These are phyloP conservation scores for Colletotrichum liriopes DNA, from an alignment of 2,329 filamentous ascomycete genomes.

Conservation along the genomic window DNA sequence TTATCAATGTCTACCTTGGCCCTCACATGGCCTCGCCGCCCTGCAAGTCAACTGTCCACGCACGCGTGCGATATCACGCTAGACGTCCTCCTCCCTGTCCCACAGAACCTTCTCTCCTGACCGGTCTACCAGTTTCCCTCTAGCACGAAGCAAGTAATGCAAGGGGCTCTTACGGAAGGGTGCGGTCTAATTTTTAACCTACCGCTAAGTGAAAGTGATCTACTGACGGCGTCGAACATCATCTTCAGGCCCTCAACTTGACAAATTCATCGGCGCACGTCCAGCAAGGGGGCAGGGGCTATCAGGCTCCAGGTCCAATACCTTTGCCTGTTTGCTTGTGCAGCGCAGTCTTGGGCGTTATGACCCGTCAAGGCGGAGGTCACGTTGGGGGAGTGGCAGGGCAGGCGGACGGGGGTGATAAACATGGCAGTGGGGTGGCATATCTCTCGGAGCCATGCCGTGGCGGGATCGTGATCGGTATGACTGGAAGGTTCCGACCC, in stretches of 20 bases:
- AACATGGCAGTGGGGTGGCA: background rate
- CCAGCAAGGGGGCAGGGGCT: background rate
- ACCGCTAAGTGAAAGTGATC: background rate
- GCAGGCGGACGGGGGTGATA: no score
- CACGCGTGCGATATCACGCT: background rate
- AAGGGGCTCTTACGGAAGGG: background rate
- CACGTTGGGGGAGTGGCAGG: background rate
- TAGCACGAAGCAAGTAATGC: background rate
- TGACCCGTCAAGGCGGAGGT: background rate
- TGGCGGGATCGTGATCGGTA: background rate
- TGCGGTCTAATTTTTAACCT: background rate
- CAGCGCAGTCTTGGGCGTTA: background rate
- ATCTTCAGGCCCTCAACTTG: background rate
- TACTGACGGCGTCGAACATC: conserved; percentile 11
- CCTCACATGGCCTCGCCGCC: background rate
- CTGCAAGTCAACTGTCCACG: background rate
- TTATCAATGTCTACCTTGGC: background rate
- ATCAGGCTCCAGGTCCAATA: background rate
- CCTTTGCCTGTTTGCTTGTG: background rate
- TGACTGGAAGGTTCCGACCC: background rate
- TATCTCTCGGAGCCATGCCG: background rate
- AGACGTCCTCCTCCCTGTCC: background rate
- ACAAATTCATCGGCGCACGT: background rate
- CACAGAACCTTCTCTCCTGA: background rate
- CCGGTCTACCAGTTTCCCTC: background rate